These are phyloP conservation scores for Calvatia gigantea DNA, from an alignment of 768 basidiomycete species.

Conservation along the genomic window DNA sequence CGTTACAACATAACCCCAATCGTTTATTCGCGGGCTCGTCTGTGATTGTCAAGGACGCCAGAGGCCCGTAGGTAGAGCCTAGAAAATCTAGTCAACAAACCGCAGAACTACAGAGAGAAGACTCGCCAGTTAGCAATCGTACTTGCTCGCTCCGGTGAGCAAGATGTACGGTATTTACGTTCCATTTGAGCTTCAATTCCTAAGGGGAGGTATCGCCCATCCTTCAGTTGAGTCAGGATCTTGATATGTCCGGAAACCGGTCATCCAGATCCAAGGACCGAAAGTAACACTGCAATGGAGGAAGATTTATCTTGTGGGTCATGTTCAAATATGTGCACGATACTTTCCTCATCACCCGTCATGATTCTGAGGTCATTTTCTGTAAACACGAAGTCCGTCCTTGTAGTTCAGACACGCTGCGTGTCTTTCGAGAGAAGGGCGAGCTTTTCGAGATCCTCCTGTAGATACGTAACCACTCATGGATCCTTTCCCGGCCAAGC, in stretches of 20 bases:
- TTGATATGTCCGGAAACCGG: constrained; percentile 19
- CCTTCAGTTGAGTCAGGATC: constrained; percentile 88
- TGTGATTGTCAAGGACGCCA: constrained; percentile 72
- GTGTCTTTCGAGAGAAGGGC: constrained; percentile 82
- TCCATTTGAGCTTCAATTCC: constrained; percentile 79
- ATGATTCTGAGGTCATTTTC: constrained; percentile 76
- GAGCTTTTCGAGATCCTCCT: constrained; percentile 98
- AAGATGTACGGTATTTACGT: constrained; percentile 64
- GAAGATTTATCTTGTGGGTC: constrained; percentile 70
- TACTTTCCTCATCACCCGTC: constrained; percentile 81
- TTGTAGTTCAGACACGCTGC: constrained; percentile 53
- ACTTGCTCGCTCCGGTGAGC: constrained; percentile 74
- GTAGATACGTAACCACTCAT: not conserved
- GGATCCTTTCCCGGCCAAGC: not conserved
- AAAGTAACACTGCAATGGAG: not conserved
- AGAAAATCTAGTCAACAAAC: constrained; percentile 4
- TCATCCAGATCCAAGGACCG: constrained; percentile 10
- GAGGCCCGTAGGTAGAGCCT: constrained; percentile 80
- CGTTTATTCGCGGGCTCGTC: constrained; percentile 80
- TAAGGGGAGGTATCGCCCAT: constrained; percentile 75
- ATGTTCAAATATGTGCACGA: constrained; percentile 80
- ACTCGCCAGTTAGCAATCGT: constrained; percentile 69
- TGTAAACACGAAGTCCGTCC: constrained; percentile 85
- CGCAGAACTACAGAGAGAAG: not conserved
- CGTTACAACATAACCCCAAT: too few relatives aligned